Base-by-base conservation (phyloP, 129 eudicot species). In the Centella asiatica region DNA sequence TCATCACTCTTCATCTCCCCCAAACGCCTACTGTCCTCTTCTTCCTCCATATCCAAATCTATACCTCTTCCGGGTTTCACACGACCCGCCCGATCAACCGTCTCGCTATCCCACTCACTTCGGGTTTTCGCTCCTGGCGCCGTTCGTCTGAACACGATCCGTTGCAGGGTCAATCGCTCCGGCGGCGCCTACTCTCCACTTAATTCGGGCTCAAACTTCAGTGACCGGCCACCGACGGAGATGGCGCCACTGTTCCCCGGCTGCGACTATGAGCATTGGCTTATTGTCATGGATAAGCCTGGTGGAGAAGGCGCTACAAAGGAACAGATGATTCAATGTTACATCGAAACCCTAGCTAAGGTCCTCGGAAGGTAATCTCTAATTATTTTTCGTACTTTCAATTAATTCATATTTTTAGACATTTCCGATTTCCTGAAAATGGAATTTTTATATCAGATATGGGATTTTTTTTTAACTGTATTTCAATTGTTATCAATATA, bases 241-340 rank as follows among this genome's bases (percentile, higher is more conserved):
- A 87, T 93, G 88, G 99, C 96, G 45, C 99, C 99, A 67, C 69
- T 93, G 52, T 93, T 93, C 52, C 99, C 99, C 0, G 99, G 99
- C 4, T 87, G 99, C 57, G 99, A 93, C 53, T 93, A 93, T 49
- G 96, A 93, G 71, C 99, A 87, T 58, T 93, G 96, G 99, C 75
- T 93, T 48, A 93, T 93, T 6, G 95, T 92, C 1, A 87, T 92
- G 95, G 99, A 93, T 66, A 78, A 82, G 76, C 99, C 99, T n/a
- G 99, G 95, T 1, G 96, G 96, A 0, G 99, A 87, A 52, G 90
- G 85, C 19, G 96, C 99, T 1, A 78, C 47, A n/a, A 93, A 93
- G 37, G 78, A 93, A 74, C 83, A 84, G 81, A 93, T 93, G 99
- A 87, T 93, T 60, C 86, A 83, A 24, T 84, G 96, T 34, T 93